Conservation (phyloP, 306 rosid genomes). For the Spatholobus suberectus region DNA sequence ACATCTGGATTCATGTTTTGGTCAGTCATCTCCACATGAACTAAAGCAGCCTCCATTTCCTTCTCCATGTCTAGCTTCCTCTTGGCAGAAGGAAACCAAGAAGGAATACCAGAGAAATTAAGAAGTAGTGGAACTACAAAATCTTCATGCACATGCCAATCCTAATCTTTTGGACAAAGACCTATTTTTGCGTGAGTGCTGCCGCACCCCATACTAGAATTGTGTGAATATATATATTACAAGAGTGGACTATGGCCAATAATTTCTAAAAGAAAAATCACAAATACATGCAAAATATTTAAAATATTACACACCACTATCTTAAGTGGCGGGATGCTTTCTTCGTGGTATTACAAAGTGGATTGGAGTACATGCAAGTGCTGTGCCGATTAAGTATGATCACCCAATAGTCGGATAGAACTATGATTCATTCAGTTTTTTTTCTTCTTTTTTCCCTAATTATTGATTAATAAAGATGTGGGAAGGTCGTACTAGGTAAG, state of each 20-base stretch:
- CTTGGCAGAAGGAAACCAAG: constrained; percentile 20
- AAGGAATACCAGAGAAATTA: neutral
- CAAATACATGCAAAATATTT: neutral
- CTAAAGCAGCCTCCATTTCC: constrained; percentile 42
- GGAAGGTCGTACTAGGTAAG: constrained; percentile 13
- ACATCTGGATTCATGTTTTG: constrained; percentile 22
- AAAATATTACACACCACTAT: neutral
- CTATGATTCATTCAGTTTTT: neutral
- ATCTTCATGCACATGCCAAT: constrained; percentile 33
- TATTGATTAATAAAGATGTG: neutral
- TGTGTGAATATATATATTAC: neutral
- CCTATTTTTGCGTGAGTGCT: neutral
- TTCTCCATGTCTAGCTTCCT: constrained; percentile 19
- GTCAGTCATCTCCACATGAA: neutral
- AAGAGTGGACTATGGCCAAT: constrained; percentile 18
- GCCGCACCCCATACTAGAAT: neutral
- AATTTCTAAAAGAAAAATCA: neutral
- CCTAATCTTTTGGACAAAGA: constrained; percentile 1
- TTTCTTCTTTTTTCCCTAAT: neutral
- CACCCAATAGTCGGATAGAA: constrained; percentile 35
- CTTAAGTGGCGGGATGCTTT: neutral
- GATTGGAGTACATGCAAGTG: neutral
- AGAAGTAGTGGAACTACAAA: constrained; percentile 16
- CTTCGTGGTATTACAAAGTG: constrained; percentile 9
- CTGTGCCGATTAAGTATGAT: constrained; percentile 15